Base-by-base conservation (phyloP, 2,329 filamentous ascomycete genomes). In the Didymella arachidicola region DNA sequence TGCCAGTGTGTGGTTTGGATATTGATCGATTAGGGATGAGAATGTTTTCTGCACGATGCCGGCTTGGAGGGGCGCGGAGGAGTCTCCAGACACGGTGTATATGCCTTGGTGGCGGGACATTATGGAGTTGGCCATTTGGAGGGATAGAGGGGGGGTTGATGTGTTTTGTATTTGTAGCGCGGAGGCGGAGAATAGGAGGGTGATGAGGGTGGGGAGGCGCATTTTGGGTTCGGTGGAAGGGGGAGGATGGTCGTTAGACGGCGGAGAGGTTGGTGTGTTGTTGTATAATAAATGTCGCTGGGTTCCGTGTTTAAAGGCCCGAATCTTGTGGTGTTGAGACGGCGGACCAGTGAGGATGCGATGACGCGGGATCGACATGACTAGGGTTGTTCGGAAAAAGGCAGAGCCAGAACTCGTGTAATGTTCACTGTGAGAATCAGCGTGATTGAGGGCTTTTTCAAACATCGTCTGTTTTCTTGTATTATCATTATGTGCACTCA, bases 21-120 rank as follows among this genome's bases (percentile, higher is more conserved):
- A 55, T 41, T 66, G 51, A 0, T 18, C 14, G 1, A 70, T 62
- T 34, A 70, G 51, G 12, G 62, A 63, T 11, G 61, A 53, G 5
- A 77, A 62, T 16, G 72, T 66, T 46, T 77, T 74, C 48, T 76
- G 73, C n/a, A 72, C 70, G 26, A 77, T 63, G 5, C 72, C 73
- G 2, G 73, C 60, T 56, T 77, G 71, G 22, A 77, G 66, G 2
- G 67, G 60, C 1, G 54, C 65, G 16, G 70, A 71, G 7, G 39
- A 29, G 48, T 68, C 68, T 22, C 52, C 46, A 12, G 44, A n/a
- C 38, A 45, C 65, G 42, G 32, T 64, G 61, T 69, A 57, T 30
- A 76, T 65, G 16, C 75, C 75, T 62, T 77, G 67, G 11, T 65
- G 57, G 7, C 74, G 66, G 7, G 67, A 69, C 19, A 76, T 71